Percentiles rank a stretch among this genome's conserved stretches.
Conservation (phyloP, 805 yeast species). For the Candida anglica region DNA sequence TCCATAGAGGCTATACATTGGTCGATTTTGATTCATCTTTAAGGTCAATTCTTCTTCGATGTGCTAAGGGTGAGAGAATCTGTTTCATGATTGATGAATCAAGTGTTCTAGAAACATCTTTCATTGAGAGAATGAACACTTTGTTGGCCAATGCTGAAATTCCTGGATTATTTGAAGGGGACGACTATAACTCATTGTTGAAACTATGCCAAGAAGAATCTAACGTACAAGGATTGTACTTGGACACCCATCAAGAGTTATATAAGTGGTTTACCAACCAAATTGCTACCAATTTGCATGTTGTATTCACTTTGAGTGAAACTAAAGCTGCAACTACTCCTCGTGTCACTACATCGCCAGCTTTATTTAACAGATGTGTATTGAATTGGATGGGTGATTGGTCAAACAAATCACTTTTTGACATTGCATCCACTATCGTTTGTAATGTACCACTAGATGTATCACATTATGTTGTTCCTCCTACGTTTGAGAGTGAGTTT, state of each 20-base stretch:
- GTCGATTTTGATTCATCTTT: slow-evolving; percentile 66
- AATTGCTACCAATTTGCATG: slow-evolving; percentile 71
- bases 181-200: slow-evolving; percentile 54
- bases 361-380: slow-evolving; percentile 85
- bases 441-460: slow-evolving; percentile 50
- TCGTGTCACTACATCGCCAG: slow-evolving; percentile 72
- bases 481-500: slow-evolving; percentile 9
- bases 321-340: slow-evolving; percentile 24
- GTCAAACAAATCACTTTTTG: slow-evolving; percentile 47
- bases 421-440: slow-evolving; percentile 45
- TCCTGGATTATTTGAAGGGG: slow-evolving; percentile 83
- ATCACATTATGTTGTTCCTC: slow-evolving; percentile 36
- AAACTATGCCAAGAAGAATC: slow-evolving; percentile 53
- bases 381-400: slow-evolving; percentile 87
- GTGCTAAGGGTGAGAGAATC: slow-evolving; percentile 52
- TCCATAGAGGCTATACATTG: slow-evolving; percentile 50
- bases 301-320: slow-evolving; percentile 70
- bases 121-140: slow-evolving; percentile 88
- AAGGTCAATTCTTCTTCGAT: slow-evolving; percentile 44
- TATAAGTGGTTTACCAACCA: slow-evolving; percentile 71
- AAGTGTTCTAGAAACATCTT: slow-evolving; percentile 67
- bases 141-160: slow-evolving; percentile 89
- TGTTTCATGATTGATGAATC: slow-evolving; percentile 83
- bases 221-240: slow-evolving; percentile 52
- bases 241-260: slow-evolving; percentile 68